These are phyloP conservation scores for Apiotrichum porosum DNA, from an alignment of 1,284 basidiomycete genomes.

Conservation along the genomic window DNA sequence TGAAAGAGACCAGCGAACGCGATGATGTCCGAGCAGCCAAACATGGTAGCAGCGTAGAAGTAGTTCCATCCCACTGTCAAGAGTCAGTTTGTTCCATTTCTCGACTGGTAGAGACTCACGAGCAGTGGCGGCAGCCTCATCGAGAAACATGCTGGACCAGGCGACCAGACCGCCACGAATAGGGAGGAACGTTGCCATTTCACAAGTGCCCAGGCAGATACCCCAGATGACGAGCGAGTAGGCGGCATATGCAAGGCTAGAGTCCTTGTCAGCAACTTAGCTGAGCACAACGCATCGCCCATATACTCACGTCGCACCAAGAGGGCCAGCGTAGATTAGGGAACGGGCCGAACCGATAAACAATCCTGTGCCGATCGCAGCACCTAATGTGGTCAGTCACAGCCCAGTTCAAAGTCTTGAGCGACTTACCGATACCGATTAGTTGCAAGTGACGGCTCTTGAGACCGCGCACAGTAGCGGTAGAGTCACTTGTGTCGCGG, in stretches of 20 bases:
- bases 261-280: background rate
- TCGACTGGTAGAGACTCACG: background rate
- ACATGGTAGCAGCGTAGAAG: slow-evolving; percentile 18
- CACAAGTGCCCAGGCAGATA: slow-evolving; percentile 11
- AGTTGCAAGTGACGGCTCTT: slow-evolving; percentile 9
- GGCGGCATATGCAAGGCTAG: slow-evolving; percentile 8
- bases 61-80: slow-evolving; percentile 26
- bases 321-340: slow-evolving; percentile 13
- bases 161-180: slow-evolving; percentile 17
- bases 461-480: slow-evolving; percentile 3
- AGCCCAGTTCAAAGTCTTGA: too few species aligned
- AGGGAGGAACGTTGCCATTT: slow-evolving; percentile 17
- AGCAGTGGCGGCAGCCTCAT: slow-evolving; percentile 5
- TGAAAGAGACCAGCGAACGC: slow-evolving; percentile 24
- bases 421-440: too few species aligned
- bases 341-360: slow-evolving; percentile 7
- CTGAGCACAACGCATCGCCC: too few species aligned
- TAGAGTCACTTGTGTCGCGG: slow-evolving; percentile 1
- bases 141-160: slow-evolving; percentile 16
- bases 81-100: too few species aligned
- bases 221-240: slow-evolving; percentile 13
- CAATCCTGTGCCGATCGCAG: slow-evolving; percentile 5
- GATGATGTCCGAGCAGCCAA: slow-evolving; percentile 23
- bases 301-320: slow-evolving; percentile 5
- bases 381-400: too few species aligned